Evolutionary conservation across 345 rosid species (phyloP).

Genomic region (Linum usitatissimum): DNA sequence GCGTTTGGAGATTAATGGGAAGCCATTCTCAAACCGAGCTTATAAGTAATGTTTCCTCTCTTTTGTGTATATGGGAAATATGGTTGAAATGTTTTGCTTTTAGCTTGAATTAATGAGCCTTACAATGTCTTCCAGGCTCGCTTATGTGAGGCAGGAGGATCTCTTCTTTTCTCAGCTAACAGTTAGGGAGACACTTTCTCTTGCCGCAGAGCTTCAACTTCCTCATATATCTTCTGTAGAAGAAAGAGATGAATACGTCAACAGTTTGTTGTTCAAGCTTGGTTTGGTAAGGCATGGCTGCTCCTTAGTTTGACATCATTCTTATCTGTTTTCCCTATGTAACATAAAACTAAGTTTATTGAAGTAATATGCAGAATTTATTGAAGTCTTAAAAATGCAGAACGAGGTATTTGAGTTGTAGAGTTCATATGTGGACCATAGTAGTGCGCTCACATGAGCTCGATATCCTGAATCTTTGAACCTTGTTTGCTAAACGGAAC

Average conservation of each 20-base stretch:
- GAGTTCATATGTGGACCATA: no score
- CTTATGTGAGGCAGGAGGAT: slow-evolving; percentile 91
- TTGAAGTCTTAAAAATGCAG: neutral
- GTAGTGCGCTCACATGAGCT: no score
- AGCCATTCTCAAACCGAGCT: slow-evolving; percentile 46
- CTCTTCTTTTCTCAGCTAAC: slow-evolving; percentile 94
- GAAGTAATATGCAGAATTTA: neutral
- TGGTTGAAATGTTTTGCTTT: slow-evolving; percentile 12
- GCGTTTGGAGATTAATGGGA: slow-evolving; percentile 83
- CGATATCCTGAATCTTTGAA: no score
- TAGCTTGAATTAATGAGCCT: neutral
- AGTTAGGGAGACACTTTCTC: slow-evolving; percentile 81
- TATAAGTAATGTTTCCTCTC: slow-evolving; percentile 38
- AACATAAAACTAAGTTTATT: neutral
- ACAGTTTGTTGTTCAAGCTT: slow-evolving; percentile 56
- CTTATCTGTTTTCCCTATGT: neutral
- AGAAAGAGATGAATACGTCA: slow-evolving; percentile 78
- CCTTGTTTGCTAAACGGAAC: no score
- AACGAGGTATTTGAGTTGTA: neutral
- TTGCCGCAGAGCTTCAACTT: slow-evolving; percentile 93
- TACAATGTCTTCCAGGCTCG: slow-evolving; percentile 43
- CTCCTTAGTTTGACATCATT: neutral
- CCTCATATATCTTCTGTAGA: slow-evolving; percentile 49
- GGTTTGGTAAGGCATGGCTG: slow-evolving; percentile 55
- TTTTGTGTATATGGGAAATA: neutral